phyloP scores from a whole-genome alignment of 2,329 filamentous ascomycete species.

The Stylonectria norvegica region DNA sequence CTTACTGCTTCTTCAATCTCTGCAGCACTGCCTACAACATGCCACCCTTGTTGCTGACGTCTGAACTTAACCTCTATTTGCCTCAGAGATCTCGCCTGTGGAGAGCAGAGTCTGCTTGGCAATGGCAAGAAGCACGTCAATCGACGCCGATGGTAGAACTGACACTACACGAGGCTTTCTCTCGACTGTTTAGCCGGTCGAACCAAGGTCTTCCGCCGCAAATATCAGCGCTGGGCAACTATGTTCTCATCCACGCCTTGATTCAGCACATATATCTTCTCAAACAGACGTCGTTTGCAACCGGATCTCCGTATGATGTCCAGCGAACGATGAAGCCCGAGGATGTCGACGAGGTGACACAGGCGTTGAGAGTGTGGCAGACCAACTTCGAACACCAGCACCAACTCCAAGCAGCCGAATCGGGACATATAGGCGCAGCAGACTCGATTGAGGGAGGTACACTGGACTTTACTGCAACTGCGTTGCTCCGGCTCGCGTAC shows the following conservation, averaged over 20 bases:
- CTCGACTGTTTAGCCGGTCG: conserved; percentile 51
- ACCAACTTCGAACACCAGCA: conserved; percentile 55
- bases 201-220: conserved; percentile 46
- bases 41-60: conserved; percentile 55
- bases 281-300: conserved; percentile 57
- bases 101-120: conserved; percentile 55
- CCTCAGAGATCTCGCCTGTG: conserved; percentile 55
- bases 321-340: conserved; percentile 50
- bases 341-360: conserved; percentile 54
- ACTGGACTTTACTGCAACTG: conserved; percentile 64
- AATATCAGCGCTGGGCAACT: conserved; percentile 62
- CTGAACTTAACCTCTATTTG: conserved; percentile 54
- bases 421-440: conserved; percentile 42
- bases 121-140: conserved; percentile 57
- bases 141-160: conserved; percentile 49
- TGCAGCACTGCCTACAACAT: conserved; percentile 61
- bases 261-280: conserved; percentile 70
- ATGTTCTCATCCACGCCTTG: conserved; percentile 68
- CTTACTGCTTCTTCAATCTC: conserved; percentile 61
- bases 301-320: conserved; percentile 46
- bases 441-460: conserved; percentile 56
- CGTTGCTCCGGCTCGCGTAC: conserved; percentile 57
- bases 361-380: conserved; percentile 57
- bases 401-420: conserved; percentile 48
- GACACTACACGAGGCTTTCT: conserved; percentile 55